Evolutionary conservation across 768 basidiomycete genomes (phyloP), one percentile per base, ranked within the genome.

Genomic region (Rhizopogon sp.): DNA sequence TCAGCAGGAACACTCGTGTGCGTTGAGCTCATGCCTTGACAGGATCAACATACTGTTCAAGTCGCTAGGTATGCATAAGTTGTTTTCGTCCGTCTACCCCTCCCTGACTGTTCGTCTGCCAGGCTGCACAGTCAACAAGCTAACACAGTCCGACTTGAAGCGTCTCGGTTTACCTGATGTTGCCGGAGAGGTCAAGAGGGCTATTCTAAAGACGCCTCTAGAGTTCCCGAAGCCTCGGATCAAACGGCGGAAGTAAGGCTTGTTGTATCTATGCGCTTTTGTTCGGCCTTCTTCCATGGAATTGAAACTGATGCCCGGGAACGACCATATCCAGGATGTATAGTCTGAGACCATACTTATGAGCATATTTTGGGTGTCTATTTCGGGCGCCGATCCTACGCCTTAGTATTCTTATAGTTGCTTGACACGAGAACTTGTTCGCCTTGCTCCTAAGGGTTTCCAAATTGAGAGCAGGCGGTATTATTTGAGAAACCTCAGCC

Each of bases 11-110:
- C 16, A 35, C 40, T 6, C 39, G 9, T 20, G 16, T 51, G 35
- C 28, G 42, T 50, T 66, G 33, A 60, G 11, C n/a, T 6, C 25
- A 40, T 7, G 17, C 20, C 11, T 37, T n/a, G 14, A 43, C 49
- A 85, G 83, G 51, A 78, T 89, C 40, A 83, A 82, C 58, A 65
- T 74, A n/a, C 66, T 92, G 16, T 94, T 92, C 77, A 88, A 80
- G 67, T 82, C 85, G 0, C 74, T 96, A 17, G 88, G 85, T 83
- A 60, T 52, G 76, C 61, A 55, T 52, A 35, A 20, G 10, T 14
- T 47, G 22, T 39, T 33, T 37, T 20, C 20, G 17, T 45, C 43
- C 41, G 43, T 11, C 31, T 14, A 52, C 39, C 29, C 6, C 20
- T 39, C 40, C 35, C 49, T 16, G 29, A 54, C 54, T 42, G 53